A percentile compares a stretch with the other conserved stretches of the same genome.
phyloP scores from a whole-genome alignment of 768 basidiomycete species.

The Collybia sordida region DNA sequence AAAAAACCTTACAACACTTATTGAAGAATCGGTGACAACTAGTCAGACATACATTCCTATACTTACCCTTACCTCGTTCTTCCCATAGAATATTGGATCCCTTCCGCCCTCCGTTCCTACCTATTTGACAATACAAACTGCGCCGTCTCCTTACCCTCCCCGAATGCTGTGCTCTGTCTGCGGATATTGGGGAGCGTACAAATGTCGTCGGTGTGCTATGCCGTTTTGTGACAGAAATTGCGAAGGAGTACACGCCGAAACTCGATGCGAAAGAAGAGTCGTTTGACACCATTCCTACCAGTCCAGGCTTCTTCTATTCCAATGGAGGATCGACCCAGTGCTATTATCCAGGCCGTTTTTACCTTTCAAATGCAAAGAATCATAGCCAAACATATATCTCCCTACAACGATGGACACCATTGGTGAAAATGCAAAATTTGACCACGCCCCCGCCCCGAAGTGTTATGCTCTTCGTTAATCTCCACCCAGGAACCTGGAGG shows the following conservation, averaged over 20 bases:
- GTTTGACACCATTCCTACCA: constrained; percentile 30
- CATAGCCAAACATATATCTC: too few relatives aligned
- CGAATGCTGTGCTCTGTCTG: constrained; percentile 83
- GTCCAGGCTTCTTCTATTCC: not conserved
- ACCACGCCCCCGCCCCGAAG: too few relatives aligned
- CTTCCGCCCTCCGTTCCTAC: constrained; percentile 55
- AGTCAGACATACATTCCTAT: not conserved
- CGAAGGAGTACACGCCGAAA: constrained; percentile 73
- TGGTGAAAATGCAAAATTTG: too few relatives aligned
- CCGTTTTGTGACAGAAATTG: constrained; percentile 77
- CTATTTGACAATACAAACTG: constrained; percentile 69
- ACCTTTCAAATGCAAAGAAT: too few relatives aligned
- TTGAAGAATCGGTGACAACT: constrained; percentile 77
- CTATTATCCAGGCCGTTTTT: too few relatives aligned
- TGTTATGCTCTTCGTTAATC: too few relatives aligned
- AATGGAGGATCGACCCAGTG: too few relatives aligned
- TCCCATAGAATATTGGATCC: constrained; percentile 53
- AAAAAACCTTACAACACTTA: constrained; percentile 69
- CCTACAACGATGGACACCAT: too few relatives aligned
- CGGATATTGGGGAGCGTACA: constrained; percentile 81
- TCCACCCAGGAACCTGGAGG: too few relatives aligned
- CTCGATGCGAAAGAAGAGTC: constrained; percentile 75
- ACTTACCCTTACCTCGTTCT: constrained; percentile 3
- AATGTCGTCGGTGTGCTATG: constrained; percentile 75
- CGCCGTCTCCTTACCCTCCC: constrained; percentile 61